Base-by-base conservation (phyloP, 2,329 filamentous ascomycete species). In the Verticillium albo-atrum region DNA sequence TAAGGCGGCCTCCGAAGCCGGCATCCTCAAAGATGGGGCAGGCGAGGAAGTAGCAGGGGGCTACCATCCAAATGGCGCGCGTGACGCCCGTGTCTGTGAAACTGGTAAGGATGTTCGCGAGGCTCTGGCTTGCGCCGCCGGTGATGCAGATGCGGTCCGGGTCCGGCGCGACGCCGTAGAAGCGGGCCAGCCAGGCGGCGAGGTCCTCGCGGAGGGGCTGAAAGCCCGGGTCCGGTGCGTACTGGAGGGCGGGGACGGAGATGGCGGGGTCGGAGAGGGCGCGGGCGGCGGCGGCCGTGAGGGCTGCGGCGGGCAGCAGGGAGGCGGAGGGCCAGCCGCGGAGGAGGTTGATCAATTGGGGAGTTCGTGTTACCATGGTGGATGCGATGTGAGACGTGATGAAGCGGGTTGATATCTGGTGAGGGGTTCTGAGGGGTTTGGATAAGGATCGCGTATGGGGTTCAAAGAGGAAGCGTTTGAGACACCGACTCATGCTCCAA, bases 21-120 rank as follows among this genome's bases (percentile, higher is more conserved):
- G 87, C 81, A 73, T 97, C 93, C 60, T 90, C 87, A 68, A 97
- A 92, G 59, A 96, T 90, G n/a, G 88, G 82, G 68, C 90, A 92
- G 0, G 88, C 90, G n/a, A 96, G 79, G 73, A 91, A 90, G 70
- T 96, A 97, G 54, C 89, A 89, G 4, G 93, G 93, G 23, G 89
- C 86, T 2, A 92, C 86, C 73, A 93, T 83, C 89, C 91, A 97
- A 10, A 96, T 80, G 64, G 85, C 85, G 53, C 83, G 79, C 1
- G 93, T 97, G 68, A 87, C 89, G 2, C 79, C 74, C 1, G 91
- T 89, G 71, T 97, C 93, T 0, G 91, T 90, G 69, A 89, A 97
- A 30, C 89, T 89, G 71, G 89, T 85, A 55, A 97, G 76, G 4
- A 96, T 76, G 68, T 86, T 89, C 0, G 89, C 91, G 2, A 96